A percentile compares a stretch with the other conserved stretches of the same genome.
Evolutionary conservation across 192 early-diverging fungal species (phyloP).

Genomic region (Backusella westeae): DNA sequence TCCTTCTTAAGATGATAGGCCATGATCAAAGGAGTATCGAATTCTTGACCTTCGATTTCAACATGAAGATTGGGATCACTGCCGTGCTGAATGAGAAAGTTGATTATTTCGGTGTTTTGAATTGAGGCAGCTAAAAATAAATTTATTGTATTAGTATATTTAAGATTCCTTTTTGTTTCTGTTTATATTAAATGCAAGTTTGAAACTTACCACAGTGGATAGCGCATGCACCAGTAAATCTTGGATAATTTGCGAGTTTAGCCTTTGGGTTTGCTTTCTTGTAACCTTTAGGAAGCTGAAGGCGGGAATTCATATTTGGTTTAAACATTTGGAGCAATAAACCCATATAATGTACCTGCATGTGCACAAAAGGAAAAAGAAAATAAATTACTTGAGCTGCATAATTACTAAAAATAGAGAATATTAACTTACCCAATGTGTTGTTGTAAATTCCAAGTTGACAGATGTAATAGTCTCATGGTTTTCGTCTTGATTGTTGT

Average conservation of each 20-base stretch:
- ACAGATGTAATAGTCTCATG: not conserved
- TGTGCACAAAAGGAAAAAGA: not conserved
- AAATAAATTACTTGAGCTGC: not conserved
- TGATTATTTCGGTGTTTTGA: constrained; percentile 21
- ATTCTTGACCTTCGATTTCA: not conserved
- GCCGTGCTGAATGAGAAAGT: constrained; percentile 26
- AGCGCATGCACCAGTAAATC: constrained; percentile 21
- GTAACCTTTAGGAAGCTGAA: constrained; percentile 22
- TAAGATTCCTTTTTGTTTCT: too few species aligned
- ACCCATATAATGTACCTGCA: constrained; percentile 10
- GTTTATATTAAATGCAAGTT: not conserved
- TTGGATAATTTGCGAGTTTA: constrained; percentile 17
- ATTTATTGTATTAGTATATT: not conserved
- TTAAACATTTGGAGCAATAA: constrained; percentile 10
- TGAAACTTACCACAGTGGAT: constrained; percentile 27
- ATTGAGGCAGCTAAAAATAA: constrained; percentile 18
- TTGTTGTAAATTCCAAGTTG: constrained; percentile 9
- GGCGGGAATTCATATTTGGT: constrained; percentile 14
- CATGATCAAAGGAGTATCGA: constrained; percentile 13
- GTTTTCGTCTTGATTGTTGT: too few species aligned
- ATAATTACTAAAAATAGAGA: not conserved
- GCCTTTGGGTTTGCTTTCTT: constrained; percentile 27
- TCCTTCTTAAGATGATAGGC: constrained; percentile 5
- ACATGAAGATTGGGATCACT: constrained; percentile 12
- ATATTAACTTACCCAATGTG: constrained; percentile 17